Percentiles rank a stretch among this genome's conserved stretches.
Conservation (phyloP, 163 green algal genomes). For the Volvox carteri region DNA sequence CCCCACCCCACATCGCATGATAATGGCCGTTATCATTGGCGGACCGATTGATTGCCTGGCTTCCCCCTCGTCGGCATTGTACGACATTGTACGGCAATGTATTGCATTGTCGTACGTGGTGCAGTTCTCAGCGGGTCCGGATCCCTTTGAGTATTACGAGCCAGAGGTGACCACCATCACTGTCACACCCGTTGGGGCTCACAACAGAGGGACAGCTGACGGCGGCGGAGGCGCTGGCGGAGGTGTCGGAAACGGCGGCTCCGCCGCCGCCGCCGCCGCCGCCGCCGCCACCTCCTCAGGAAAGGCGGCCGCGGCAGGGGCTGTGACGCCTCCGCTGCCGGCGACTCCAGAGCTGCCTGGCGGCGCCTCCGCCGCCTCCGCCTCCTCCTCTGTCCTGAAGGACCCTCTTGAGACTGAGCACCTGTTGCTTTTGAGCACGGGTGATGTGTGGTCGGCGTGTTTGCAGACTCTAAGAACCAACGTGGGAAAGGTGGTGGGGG, state of each 20-base stretch:
- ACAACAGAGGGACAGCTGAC: not conserved
- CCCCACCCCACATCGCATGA: too few relatives aligned
- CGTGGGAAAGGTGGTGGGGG: not conserved
- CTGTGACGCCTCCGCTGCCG: not conserved
- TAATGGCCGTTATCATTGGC: too few relatives aligned
- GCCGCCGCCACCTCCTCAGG: not conserved
- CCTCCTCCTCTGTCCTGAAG: not conserved
- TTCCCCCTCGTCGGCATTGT: too few relatives aligned
- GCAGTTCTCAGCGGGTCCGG: conserved; percentile 29
- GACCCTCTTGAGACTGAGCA: not conserved
- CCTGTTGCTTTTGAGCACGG: conserved; percentile 43
- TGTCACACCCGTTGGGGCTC: not conserved
- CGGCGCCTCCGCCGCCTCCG: not conserved
- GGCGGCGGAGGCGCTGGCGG: not conserved
- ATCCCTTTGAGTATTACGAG: not conserved
- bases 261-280: too few relatives aligned
- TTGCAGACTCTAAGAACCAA: not conserved
- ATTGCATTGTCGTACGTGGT: too few relatives aligned
- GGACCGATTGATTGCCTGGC: too few relatives aligned
- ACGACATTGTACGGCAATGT: too few relatives aligned
- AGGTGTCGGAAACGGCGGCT: not conserved
- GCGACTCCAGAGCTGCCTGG: not conserved
- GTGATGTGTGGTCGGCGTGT: conserved; percentile 16
- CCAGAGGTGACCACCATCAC: not conserved
- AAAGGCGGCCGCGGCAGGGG: not conserved